Evolutionary conservation across 805 yeast species (phyloP), one percentile per base, ranked within the genome.

Genomic region (Priceomyces medius): DNA sequence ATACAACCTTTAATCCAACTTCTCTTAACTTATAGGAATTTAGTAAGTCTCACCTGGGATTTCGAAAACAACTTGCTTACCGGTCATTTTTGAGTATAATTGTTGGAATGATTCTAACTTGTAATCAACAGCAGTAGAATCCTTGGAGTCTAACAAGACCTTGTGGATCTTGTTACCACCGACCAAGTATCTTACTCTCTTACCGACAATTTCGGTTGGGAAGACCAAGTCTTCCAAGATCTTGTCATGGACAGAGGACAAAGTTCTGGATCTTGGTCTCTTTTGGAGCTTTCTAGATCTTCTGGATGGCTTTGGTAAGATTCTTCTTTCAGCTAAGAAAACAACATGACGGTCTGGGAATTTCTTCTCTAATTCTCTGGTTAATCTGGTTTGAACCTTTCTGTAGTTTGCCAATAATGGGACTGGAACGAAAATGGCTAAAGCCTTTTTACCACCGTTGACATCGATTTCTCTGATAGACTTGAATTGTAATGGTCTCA

Each of bases 231-330:
- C 99, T 80, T 93, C 99, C 74, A 91, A 88, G 79, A 91, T 79
- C 76, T 88, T 88, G 79, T 93, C 98, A 77, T 91, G 99, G 60
- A 91, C 99, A 69, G 97, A 89, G 62, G 97, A 83, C 75, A 93
- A 82, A 68, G 99, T 91, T 86, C 99, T 89, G 65, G 98, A 90
- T 81, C 96, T 88, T 75, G 99, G 99, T 83, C 99, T 90, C 90
- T 93, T 90, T 81, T 93, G 99, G 65, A 73, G 76, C 75, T 84
- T 87, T 82, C 89, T 88, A 51, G 96, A 80, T 68, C 83, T 79
- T 80, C 98, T 89, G 67, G 95, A 87, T 74, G 98, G 97, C 83
- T 88, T 91, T 79, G 98, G 97, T 71, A 93, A 82, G 79, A 91
- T 93, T 80, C 97, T 88, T 81, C 99, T 88, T 83, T 91, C 98